Evolutionary conservation across 169 alveolate genomes (phyloP).

Genomic region (Plasmodium berghei): DNA sequence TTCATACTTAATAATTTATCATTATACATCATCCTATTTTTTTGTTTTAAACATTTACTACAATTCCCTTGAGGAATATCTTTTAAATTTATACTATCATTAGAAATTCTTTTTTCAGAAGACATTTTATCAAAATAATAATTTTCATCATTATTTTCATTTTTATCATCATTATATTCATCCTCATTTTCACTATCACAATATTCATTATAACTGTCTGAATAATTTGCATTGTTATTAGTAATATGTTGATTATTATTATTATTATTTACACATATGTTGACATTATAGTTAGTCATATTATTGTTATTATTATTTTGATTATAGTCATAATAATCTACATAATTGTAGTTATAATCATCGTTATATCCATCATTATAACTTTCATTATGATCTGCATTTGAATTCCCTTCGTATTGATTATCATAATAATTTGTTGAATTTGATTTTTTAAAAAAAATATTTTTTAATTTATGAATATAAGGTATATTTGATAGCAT

Average conservation of each 20-base stretch:
- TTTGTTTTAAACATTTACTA: constrained; percentile 41
- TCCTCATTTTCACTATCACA: background rate
- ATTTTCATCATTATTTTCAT: background rate
- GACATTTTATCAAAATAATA: background rate
- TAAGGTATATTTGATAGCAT: constrained; percentile 91
- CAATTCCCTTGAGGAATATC: constrained; percentile 10
- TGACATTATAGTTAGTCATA: background rate
- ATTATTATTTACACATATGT: background rate
- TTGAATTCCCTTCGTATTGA: background rate
- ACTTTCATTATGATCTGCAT: background rate
- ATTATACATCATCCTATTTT: background rate
- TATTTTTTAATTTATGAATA: constrained; percentile 79
- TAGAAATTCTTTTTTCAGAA: background rate
- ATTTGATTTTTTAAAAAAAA: constrained; percentile 58
- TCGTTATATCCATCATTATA: background rate
- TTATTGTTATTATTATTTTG: constrained; percentile 1
- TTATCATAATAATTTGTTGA: constrained; percentile 24
- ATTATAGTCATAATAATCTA: constrained; percentile 7
- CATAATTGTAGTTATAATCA: constrained; percentile 8
- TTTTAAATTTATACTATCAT: constrained; percentile 4
- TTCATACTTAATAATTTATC: constrained; percentile 18
- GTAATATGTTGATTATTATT: background rate
- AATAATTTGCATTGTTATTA: constrained; percentile 1
- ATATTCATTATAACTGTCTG: background rate
- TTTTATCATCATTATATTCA: background rate